Conservation (phyloP, 139 green algal species). For the Auxenochlorella pyrenoidosa region DNA sequence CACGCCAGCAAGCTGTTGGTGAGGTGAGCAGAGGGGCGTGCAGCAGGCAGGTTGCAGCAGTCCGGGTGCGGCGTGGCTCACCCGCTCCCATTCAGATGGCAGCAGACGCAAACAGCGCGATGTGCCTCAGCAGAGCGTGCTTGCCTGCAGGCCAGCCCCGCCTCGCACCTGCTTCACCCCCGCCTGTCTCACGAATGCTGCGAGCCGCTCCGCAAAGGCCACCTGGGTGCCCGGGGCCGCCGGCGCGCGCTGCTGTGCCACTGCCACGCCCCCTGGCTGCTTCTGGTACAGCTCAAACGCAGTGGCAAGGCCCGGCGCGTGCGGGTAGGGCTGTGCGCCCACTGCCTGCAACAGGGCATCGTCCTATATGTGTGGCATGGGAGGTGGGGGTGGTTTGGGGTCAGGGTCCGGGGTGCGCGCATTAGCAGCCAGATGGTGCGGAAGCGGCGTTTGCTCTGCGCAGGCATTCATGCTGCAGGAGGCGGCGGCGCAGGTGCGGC, state of each 20-base stretch:
- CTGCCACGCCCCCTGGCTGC: conserved; percentile 31
- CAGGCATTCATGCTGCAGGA: no score
- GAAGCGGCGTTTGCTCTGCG: no score
- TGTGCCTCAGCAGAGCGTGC: no score
- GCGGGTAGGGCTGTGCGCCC: conserved; percentile 65
- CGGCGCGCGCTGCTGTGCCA: conserved; percentile 81
- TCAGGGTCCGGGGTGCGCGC: no score
- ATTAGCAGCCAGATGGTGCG: no score
- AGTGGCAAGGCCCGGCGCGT: conserved; percentile 44
- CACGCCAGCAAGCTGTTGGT: neutral
- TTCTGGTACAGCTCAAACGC: conserved; percentile 67
- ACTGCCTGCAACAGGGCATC: conserved; percentile 68
- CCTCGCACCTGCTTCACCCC: conserved; percentile 40
- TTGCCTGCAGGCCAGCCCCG: no score
- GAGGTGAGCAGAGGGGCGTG: neutral
- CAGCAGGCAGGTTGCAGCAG: no score
- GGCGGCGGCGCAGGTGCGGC: no score
- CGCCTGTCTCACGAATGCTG: conserved; percentile 46
- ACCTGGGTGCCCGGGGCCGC: conserved; percentile 59
- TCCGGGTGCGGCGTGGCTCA: no score
- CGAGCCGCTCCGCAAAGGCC: conserved; percentile 57
- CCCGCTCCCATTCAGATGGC: no score
- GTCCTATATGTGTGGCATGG: conserved; percentile 26
- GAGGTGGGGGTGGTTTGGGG: no score
- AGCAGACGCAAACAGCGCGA: no score